These are phyloP conservation scores for Pseudogymnoascus pannorum DNA, from an alignment of 2,329 filamentous ascomycete species.

Conservation along the genomic window DNA sequence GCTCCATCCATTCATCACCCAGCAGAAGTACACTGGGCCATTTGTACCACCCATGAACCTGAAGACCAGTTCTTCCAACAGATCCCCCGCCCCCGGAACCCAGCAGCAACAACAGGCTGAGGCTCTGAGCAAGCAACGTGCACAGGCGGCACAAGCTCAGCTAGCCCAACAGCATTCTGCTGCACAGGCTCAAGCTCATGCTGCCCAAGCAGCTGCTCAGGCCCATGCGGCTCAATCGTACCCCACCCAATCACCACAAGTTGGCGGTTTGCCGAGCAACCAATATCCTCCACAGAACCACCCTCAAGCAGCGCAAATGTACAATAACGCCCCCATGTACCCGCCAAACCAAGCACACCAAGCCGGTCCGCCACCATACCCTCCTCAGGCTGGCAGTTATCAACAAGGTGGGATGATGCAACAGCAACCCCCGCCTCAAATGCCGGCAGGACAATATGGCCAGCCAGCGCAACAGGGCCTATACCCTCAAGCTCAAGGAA, in stretches of 20 bases:
- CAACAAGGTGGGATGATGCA: conserved; percentile 63
- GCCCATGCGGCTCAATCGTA: conserved; percentile 42
- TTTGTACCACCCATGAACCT: conserved; percentile 97
- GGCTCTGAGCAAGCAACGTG: conserved; percentile 85
- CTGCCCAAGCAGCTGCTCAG: conserved; percentile 53
- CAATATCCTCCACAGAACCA: conserved; percentile 42
- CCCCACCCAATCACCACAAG: conserved; percentile 9
- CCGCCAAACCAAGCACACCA: conserved; percentile 49
- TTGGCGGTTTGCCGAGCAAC: conserved; percentile 36
- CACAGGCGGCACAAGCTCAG: conserved; percentile 57
- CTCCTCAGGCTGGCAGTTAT: conserved; percentile 63
- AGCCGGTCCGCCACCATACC: conserved; percentile 71
- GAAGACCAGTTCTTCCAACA: conserved; percentile 75
- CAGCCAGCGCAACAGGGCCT: conserved; percentile 55
- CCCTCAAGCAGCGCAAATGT: conserved; percentile 51
- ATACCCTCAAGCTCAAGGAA: conserved; percentile 67
- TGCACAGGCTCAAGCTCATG: conserved; percentile 52
- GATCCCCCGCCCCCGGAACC: conserved; percentile 85
- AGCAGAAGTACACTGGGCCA: conserved; percentile 91
- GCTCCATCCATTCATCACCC: conserved; percentile 95
- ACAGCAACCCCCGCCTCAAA: conserved; percentile 56
- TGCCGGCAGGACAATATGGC: conserved; percentile 58
- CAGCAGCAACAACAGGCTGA: conserved; percentile 96
- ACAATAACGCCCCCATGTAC: conserved; percentile 79
- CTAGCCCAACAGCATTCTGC: conserved; percentile 27